Evolutionary conservation across 2,329 filamentous ascomycete genomes (phyloP), one percentile per base, ranked within the genome.

Genomic region (Periglandula ipomoeae): DNA sequence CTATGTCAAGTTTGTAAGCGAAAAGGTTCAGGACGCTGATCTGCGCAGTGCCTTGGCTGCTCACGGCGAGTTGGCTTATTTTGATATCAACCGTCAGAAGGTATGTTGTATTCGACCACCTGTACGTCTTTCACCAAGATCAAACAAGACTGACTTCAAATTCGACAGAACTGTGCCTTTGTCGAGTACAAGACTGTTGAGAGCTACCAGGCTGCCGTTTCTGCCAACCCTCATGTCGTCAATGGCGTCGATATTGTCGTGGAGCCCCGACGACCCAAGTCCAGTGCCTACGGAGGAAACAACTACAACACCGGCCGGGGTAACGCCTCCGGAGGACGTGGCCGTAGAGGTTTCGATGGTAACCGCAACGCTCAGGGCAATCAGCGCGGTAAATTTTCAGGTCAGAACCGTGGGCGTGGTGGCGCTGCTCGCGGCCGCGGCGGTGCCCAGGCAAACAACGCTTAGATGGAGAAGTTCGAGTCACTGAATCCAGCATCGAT

Each of bases 1-100:
- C 19, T 97, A 96, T 68, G 89, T 98, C 68, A 95, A 95, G 75
- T 95, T 91, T 59, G 91, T 97, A 44, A 91, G 84, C 44, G 89
- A 95, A 30, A 90, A 89, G 70, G 84, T 98, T 46, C 79, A 87
- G 63, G 78, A 82, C 13, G 79, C 81, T 37, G 80, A 88, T 42
- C 74, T 98, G 51, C 84, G 78, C 66, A 74, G 76, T 47, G 77
- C 81, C 47, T 73, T 98, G 46, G 75, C 81, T 57, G 80, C 82
- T 58, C 89, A 84, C 57, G 85, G 87, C 55, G 78, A 84, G 60
- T 66, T 90, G 50, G 74, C 75, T 48, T 82, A 84, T 61, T 88
- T 90, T 55, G 87, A 89, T 50, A 79, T 91, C 59, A 89, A 87
- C 69, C 82, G 86, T 52, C 71, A 79, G 60, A 96, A 95, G 86